Conservation (phyloP, 2,329 filamentous ascomycete species). For the Ophiostoma sp. region DNA sequence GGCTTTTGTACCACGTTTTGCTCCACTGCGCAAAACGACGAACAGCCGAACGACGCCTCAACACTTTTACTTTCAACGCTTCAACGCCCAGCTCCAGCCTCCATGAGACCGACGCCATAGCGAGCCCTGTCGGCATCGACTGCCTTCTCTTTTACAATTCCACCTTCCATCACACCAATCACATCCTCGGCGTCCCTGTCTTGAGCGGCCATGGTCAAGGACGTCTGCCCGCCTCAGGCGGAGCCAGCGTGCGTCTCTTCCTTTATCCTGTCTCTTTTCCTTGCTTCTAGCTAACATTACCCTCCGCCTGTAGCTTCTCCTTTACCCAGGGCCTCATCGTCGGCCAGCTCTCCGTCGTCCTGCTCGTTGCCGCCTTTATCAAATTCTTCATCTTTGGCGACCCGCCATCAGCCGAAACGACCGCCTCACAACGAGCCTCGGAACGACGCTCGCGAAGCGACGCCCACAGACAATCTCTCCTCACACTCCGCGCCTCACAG, state of each 20-base stretch:
- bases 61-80: background rate
- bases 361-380: constrained; percentile 92
- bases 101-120: constrained; percentile 23
- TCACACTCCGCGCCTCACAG: constrained; percentile 57
- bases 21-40: background rate
- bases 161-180: background rate
- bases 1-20: constrained; percentile 23
- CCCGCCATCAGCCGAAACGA: constrained; percentile 77
- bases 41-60: background rate
- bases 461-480: constrained; percentile 72
- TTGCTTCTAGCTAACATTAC: constrained; percentile 4
- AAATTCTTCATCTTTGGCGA: constrained; percentile 99
- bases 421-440: constrained; percentile 71
- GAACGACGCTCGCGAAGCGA: constrained; percentile 72
- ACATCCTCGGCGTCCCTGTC: background rate
- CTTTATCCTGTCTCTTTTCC: background rate
- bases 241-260: constrained; percentile 49
- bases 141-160: background rate
- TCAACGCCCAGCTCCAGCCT: background rate
- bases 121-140: constrained; percentile 18
- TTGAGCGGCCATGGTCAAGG: constrained; percentile 41
- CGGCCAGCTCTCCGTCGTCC: constrained; percentile 87
- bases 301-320: constrained; percentile 60
- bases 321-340: constrained; percentile 94
- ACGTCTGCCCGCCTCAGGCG: constrained; percentile 44